Evolutionary conservation across 2,329 filamentous ascomycete species (phyloP).

Genomic region (Stagonosporopsis vannaccii): DNA sequence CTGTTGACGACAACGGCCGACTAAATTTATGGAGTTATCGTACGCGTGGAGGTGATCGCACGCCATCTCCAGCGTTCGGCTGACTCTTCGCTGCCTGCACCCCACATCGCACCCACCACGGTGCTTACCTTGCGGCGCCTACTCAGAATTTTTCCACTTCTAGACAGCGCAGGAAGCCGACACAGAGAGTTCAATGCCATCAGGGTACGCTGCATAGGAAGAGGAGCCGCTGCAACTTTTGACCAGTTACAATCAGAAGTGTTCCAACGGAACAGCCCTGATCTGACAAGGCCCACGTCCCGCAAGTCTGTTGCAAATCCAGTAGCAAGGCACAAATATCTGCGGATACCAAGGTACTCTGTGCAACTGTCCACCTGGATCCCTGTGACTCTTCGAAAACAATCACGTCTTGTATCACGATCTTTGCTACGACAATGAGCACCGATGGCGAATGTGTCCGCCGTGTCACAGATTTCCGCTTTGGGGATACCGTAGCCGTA

Average conservation of each 20-base stretch:
- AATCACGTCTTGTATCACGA: slow-evolving; percentile 25
- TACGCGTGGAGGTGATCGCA: slow-evolving; percentile 41
- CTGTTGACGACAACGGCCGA: slow-evolving; percentile 34
- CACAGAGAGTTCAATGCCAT: slow-evolving; percentile 24
- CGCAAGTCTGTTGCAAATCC: slow-evolving; percentile 21
- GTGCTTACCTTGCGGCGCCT: slow-evolving; percentile 20
- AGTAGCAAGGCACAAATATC: slow-evolving; percentile 9
- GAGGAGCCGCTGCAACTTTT: slow-evolving; percentile 5
- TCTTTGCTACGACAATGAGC: slow-evolving; percentile 28
- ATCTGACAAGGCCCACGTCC: slow-evolving; percentile 35
- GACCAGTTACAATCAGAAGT: slow-evolving; percentile 33
- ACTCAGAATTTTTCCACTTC: slow-evolving; percentile 27
- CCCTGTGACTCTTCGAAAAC: slow-evolving; percentile 29
- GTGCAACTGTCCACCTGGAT: slow-evolving; percentile 28
- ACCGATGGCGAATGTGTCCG: slow-evolving; percentile 25
- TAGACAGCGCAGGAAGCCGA: slow-evolving; percentile 1
- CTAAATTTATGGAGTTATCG: slow-evolving; percentile 32
- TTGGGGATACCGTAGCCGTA: slow-evolving; percentile 24
- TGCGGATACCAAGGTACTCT: slow-evolving; percentile 9
- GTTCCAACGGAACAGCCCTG: slow-evolving; percentile 21
- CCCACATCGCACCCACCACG: slow-evolving; percentile 30
- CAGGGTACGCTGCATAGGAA: slow-evolving; percentile 32
- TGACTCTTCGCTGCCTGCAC: slow-evolving; percentile 32
- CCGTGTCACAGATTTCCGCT: slow-evolving; percentile 21
- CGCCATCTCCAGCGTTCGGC: slow-evolving; percentile 41